A percentile compares a stretch with the other conserved stretches of the same genome.
These are phyloP conservation scores for Coemansia erecta DNA, from an alignment of 192 early-diverging fungal genomes.

Conservation along the genomic window DNA sequence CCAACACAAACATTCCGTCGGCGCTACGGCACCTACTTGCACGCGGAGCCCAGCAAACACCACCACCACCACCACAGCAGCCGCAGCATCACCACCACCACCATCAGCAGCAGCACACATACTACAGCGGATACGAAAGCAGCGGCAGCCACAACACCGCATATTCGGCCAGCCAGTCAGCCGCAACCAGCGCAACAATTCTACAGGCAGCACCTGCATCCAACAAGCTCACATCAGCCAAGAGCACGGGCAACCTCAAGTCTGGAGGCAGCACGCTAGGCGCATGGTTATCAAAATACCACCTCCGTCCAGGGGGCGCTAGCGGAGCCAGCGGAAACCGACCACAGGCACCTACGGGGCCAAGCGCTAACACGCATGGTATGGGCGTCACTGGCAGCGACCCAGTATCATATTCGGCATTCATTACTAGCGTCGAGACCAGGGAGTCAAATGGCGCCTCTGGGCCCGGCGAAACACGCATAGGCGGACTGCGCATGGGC, in stretches of 20 bases:
- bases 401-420: slow-evolving; percentile 16
- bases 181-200: slow-evolving; percentile 38
- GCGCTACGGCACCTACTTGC: slow-evolving; percentile 43
- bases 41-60: slow-evolving; percentile 30
- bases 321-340: slow-evolving; percentile 7
- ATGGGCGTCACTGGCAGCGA: not conserved
- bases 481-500: slow-evolving; percentile 46
- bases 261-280: slow-evolving; percentile 35
- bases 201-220: slow-evolving; percentile 18
- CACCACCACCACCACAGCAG: slow-evolving; percentile 7
- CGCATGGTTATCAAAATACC: slow-evolving; percentile 47
- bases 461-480: slow-evolving; percentile 26
- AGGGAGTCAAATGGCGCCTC: slow-evolving; percentile 20
- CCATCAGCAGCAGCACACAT: slow-evolving; percentile 2
- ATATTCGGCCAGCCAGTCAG: slow-evolving; percentile 26
- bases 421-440: slow-evolving; percentile 49
- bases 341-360: not conserved
- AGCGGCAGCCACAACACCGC: slow-evolving; percentile 6
- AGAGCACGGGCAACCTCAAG: slow-evolving; percentile 41
- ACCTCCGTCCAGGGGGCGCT: slow-evolving; percentile 23
- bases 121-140: not conserved
- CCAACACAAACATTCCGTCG: slow-evolving; percentile 33
- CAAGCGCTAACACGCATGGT: not conserved
- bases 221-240: slow-evolving; percentile 20
- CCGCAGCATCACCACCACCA: slow-evolving; percentile 9